These are phyloP conservation scores for Nicotiana paniculata DNA, from an alignment of 257 asterid genomes.

Conservation along the genomic window DNA sequence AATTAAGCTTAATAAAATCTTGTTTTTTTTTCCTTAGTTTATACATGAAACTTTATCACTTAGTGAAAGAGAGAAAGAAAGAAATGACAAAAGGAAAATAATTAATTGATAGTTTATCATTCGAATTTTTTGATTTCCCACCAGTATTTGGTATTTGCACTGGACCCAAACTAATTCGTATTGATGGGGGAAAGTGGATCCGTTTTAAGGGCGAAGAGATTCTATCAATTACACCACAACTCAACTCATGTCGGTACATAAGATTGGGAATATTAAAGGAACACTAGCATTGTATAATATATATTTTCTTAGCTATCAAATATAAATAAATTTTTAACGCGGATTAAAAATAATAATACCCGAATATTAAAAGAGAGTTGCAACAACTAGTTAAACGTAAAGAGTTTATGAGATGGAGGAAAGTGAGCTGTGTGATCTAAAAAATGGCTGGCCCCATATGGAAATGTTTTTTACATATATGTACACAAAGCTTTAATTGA, in stretches of 20 bases:
- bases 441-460: constrained; percentile 24
- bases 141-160: no score
- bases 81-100: neutral
- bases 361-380: neutral
- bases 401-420: constrained; percentile 22
- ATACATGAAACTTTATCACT: neutral
- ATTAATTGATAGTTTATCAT: no score
- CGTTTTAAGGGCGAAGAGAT: no score
- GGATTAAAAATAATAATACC: no score
- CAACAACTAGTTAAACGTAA: neutral
- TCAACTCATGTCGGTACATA: neutral
- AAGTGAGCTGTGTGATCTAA: constrained; percentile 34
- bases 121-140: no score
- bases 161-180: fast-evolving
- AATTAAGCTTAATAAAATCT: neutral
- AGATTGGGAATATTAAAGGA: neutral
- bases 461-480: constrained; percentile 23
- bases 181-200: fast-evolving
- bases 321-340: no score
- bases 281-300: no score
- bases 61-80: neutral
- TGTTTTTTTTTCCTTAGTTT: neutral
- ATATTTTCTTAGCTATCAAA: no score
- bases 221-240: no score
- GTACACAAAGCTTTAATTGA: constrained; percentile 48